Evolutionary conservation across 2,329 filamentous ascomycete genomes (phyloP), one percentile per base, ranked within the genome.

Genomic region (Diplocarpon mali): DNA sequence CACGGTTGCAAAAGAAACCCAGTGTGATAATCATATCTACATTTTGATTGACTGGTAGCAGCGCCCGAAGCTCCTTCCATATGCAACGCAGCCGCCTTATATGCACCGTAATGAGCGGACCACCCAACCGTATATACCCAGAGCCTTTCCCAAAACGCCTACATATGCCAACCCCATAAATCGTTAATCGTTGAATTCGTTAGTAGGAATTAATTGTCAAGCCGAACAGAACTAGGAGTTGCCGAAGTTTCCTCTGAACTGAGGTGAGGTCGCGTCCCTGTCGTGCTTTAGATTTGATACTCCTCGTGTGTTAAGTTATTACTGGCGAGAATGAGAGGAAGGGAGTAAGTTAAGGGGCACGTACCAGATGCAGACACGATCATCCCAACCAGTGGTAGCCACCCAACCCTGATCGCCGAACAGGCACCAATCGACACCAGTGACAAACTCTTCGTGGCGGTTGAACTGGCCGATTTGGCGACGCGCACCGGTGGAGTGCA

Each of bases 321-420:
- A 3, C 7, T 24, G 20, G 20, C 20, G 20, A 24, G 20, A 7
- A 24, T 4, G 20, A 7, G 20, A 24, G 20, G 20, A 4, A 24
- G 20, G 13, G 5, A 16, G 13, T 2, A 4, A 16, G 15, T 7
- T 14, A 35, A 5, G 13, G 34, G 34, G 20, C 20, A 24, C 34
- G 34, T 98, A 92, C 90, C 90, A 98, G 5, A 98, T 76, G 57
- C 93, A 69, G 10, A 98, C 74, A 56, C 80, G 75, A 67, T 95
- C 88, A 59, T 98, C 92, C 92, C 92, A 98, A 1, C 87, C 89
- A 2, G 84, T 85, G 51, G 85, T 93, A 2, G 92, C 89, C 54
- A 89, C 89, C 92, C 92, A 98, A 5, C 92, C 92, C 52, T 94
- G 89, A 17, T 79, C 83, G 4, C 92, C 92, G 64, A 98, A 98